A percentile compares a stretch with the other conserved stretches of the same genome.
phyloP scores from a whole-genome alignment of 2,329 filamentous ascomycete genomes.

The Aspergillus sp. region DNA sequence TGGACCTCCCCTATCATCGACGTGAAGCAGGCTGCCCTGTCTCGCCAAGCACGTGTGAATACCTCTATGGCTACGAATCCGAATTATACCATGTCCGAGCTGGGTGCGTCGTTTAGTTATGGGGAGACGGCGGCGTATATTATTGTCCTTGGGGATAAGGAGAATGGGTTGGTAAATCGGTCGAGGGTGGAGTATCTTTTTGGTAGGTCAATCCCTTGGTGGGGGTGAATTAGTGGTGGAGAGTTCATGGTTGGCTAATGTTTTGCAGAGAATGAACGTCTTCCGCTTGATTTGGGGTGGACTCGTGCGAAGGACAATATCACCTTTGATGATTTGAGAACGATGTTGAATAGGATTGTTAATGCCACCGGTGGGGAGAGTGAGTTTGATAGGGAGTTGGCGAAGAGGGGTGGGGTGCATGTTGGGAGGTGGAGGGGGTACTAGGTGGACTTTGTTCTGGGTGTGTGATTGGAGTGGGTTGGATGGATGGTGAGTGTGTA shows the following conservation, averaged over 20 bases:
- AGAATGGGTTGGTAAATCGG: slow-evolving; percentile 42
- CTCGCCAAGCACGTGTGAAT: slow-evolving; percentile 49
- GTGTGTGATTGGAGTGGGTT: neutral
- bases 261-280: neutral
- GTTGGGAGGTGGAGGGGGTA: neutral
- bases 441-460: neutral
- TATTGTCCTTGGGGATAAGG: slow-evolving; percentile 52
- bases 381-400: neutral
- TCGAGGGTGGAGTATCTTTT: slow-evolving; percentile 25
- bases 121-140: slow-evolving; percentile 55
- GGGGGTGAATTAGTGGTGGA: too few relatives aligned
- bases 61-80: slow-evolving; percentile 52
- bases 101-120: slow-evolving; percentile 49
- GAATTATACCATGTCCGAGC: slow-evolving; percentile 49
- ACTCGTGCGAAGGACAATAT: neutral
- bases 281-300: neutral
- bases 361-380: neutral
- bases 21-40: slow-evolving; percentile 48
- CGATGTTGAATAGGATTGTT: neutral
- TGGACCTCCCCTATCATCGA: slow-evolving; percentile 49
- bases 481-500: too few relatives aligned
- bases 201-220: slow-evolving; percentile 8
- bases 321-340: neutral
- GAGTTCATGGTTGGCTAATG: neutral
- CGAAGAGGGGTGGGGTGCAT: neutral